Evolutionary conservation across 139 green algal genomes (phyloP), one percentile per base, ranked within the genome.

Genomic region (Desmodesmus armatus): DNA sequence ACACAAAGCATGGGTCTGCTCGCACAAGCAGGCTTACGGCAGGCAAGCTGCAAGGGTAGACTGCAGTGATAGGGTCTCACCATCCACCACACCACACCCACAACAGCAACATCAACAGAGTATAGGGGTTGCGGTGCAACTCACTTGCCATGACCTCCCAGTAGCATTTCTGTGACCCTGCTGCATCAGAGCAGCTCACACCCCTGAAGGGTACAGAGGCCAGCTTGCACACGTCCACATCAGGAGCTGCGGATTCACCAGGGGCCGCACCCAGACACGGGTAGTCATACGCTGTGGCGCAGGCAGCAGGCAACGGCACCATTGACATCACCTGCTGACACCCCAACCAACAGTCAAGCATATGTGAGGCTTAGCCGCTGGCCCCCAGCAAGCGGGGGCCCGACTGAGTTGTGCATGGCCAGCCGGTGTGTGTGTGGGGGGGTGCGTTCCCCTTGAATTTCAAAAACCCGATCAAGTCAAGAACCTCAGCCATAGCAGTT

Each of bases 131-230:
- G 66, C 35, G 11, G 25, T 13, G 5, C 7, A 39, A 80, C 86
- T 63, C 31, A 90, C 87, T 2, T 17, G 35, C 13, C 87, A 90
- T 80, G 41, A 94, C 67, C 17, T 91, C 83, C 25, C 62, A 65
- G 51, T 79, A 92, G 62, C 78, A 79, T 3, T 73, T 37, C 72
- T 94, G 89, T 11, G 23, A 9, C 1, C 91, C 91, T 0, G 88
- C 91, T 17, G 89, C 89, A 55, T 94, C 91, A 76, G 82, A 90
- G 89, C 91, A 94, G 37, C 80, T 74, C 0, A 62, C 74, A 55
- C 85, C 82, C 0, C 58, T 66, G 51, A 90, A 94, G 9, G 75
- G 7, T 5, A 87, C 78, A 0, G 84, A 67, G 29, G 37, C n/a
- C 39, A 94, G 23, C 15, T 29, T 3, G 73, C 91, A 94, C 35